Percentiles rank a stretch among this genome's conserved stretches.
Evolutionary conservation across 2,329 filamentous ascomycete species (phyloP).

Genomic region (Fusarium sp.): DNA sequence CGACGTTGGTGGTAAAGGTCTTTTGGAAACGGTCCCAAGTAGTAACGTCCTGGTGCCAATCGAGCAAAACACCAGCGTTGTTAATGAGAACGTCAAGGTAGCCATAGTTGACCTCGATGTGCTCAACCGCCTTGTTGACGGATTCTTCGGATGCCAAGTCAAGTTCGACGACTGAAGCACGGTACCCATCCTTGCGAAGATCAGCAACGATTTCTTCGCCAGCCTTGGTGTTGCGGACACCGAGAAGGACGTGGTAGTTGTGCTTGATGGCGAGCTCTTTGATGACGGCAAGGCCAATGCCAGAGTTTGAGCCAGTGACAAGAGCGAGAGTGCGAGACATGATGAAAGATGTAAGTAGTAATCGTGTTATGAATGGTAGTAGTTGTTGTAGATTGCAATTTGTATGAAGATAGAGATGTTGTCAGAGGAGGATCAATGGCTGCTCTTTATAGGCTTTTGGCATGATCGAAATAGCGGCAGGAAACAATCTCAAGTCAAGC

Average conservation of each 20-base stretch:
- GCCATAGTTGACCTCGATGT: constrained; percentile 44
- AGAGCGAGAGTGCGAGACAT: constrained; percentile 38
- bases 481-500: accelerated
- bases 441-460: neutral
- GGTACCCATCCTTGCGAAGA: constrained; percentile 42
- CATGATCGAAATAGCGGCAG: accelerated
- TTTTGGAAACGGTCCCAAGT: constrained; percentile 54
- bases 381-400: neutral
- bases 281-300: constrained; percentile 40
- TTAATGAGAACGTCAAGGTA: constrained; percentile 55
- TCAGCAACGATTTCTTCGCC: constrained; percentile 45
- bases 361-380: neutral
- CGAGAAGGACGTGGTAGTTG: constrained; percentile 53
- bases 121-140: constrained; percentile 43
- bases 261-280: constrained; percentile 45
- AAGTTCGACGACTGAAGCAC: constrained; percentile 46
- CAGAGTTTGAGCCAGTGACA: constrained; percentile 44
- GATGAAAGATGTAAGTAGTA: neutral
- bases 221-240: constrained; percentile 48
- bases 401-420: neutral
- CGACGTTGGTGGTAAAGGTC: constrained; percentile 57
- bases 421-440: no score
- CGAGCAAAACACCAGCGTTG: constrained; percentile 53
- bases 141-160: constrained; percentile 50
- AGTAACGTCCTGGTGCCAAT: constrained; percentile 27